These are phyloP conservation scores for Parmelia sp. DNA, from an alignment of 495 filamentous ascomycete species.

Conservation along the genomic window DNA sequence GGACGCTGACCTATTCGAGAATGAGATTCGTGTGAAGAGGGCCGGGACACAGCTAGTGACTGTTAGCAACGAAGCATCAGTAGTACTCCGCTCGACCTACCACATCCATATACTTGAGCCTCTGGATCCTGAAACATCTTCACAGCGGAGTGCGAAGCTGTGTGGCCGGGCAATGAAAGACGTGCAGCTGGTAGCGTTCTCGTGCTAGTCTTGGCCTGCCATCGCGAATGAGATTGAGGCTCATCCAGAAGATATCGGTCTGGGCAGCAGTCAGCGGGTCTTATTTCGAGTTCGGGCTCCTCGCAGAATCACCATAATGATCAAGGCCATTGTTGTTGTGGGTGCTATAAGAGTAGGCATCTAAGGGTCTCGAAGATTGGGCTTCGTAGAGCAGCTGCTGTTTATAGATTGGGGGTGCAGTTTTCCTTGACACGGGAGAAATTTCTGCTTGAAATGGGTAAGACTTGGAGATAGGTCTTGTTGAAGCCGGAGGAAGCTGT, in stretches of 20 bases:
- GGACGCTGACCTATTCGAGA: slow-evolving; percentile 4
- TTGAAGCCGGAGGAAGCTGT: neutral
- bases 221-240: slow-evolving; percentile 4
- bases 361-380: slow-evolving; percentile 4
- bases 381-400: neutral
- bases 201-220: slow-evolving; percentile 2
- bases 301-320: slow-evolving; percentile 11
- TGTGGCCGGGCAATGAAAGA: slow-evolving; percentile 13
- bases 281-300: neutral
- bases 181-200: slow-evolving; percentile 3
- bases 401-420: neutral
- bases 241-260: slow-evolving; percentile 15
- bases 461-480: neutral
- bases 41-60: slow-evolving; percentile 1
- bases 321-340: neutral
- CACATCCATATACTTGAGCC: neutral
- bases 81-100: neutral
- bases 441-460: neutral
- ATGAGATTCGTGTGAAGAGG: neutral
- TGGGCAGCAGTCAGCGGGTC: slow-evolving; percentile 2
- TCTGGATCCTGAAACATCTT: neutral
- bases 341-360: neutral
- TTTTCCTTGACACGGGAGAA: neutral
- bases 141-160: neutral
- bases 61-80: neutral